Conservation (phyloP, 2,329 filamentous ascomycete genomes). For the Passalora sequoiae region DNA sequence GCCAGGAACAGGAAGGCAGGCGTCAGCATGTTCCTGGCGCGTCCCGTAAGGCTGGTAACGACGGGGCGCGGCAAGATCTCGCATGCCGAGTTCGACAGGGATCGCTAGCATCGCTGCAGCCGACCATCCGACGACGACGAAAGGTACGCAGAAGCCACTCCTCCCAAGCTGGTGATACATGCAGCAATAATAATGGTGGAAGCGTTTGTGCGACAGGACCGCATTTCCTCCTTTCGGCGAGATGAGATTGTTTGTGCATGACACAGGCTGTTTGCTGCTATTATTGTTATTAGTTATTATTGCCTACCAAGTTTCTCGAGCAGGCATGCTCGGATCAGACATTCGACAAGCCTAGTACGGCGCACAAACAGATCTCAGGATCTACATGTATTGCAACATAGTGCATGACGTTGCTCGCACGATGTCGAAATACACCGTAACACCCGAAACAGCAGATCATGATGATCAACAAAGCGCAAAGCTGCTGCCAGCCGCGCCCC, state of each 20-base stretch:
- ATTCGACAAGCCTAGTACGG: too few relatives aligned
- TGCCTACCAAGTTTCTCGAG: too few relatives aligned
- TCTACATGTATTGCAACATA: slow-evolving; percentile 1
- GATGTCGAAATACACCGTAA: neutral
- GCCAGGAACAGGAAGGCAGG: neutral
- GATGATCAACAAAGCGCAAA: slow-evolving; percentile 6
- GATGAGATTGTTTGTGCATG: neutral
- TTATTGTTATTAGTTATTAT: too few relatives aligned
- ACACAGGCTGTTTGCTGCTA: too few relatives aligned
- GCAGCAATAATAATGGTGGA: too few relatives aligned
- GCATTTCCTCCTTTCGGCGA: neutral
- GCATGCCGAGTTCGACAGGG: neutral
- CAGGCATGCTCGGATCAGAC: too few relatives aligned
- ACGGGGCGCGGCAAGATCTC: slow-evolving; percentile 1
- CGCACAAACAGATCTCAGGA: neutral
- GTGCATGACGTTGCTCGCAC: slow-evolving; percentile 4
- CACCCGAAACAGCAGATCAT: neutral
- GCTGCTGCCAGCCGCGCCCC: slow-evolving; percentile 4
- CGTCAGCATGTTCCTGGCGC: neutral
- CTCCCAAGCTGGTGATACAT: too few relatives aligned
- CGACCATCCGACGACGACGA: neutral
- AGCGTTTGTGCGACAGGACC: neutral
- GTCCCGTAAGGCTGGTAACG: neutral
- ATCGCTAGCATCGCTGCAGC: neutral
- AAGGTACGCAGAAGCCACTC: too few relatives aligned